These are phyloP conservation scores for Clonostachys byssicola DNA, from an alignment of 2,329 filamentous ascomycete genomes.

Conservation along the genomic window DNA sequence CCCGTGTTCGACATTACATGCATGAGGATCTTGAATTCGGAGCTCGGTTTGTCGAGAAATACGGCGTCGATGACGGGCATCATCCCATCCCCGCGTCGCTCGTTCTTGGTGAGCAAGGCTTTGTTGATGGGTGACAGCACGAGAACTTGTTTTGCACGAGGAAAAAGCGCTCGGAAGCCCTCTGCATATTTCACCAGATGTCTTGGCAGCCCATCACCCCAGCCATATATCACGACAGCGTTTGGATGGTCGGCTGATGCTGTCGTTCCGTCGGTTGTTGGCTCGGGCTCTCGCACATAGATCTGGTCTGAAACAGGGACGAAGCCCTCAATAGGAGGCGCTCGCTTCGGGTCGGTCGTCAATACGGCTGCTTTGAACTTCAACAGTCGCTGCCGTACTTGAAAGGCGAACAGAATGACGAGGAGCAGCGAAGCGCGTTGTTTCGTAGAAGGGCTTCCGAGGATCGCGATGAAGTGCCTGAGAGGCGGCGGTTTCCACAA, in stretches of 20 bases:
- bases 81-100: slow-evolving; percentile 38
- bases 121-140: slow-evolving; percentile 44
- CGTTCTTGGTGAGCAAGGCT: slow-evolving; percentile 35
- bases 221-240: slow-evolving; percentile 49
- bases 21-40: slow-evolving; percentile 31
- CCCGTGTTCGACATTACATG: slow-evolving; percentile 58
- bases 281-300: slow-evolving; percentile 30
- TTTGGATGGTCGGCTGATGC: slow-evolving; percentile 23
- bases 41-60: background rate
- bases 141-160: slow-evolving; percentile 43
- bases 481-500: no score
- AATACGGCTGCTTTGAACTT: no score
- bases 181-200: slow-evolving; percentile 52
- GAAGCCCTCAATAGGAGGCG: slow-evolving; percentile 34
- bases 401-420: no score
- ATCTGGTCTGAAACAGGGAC: slow-evolving; percentile 40
- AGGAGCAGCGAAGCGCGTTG: no score
- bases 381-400: no score
- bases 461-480: no score
- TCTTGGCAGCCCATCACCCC: slow-evolving; percentile 51
- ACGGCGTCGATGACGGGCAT: slow-evolving; percentile 28
- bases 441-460: no score
- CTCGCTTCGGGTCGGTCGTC: no score
- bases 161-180: slow-evolving; percentile 46
- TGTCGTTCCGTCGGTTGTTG: no score